These are phyloP conservation scores for Gracilaria gracilis DNA, from an alignment of 23 red algal species.

Conservation along the genomic window DNA sequence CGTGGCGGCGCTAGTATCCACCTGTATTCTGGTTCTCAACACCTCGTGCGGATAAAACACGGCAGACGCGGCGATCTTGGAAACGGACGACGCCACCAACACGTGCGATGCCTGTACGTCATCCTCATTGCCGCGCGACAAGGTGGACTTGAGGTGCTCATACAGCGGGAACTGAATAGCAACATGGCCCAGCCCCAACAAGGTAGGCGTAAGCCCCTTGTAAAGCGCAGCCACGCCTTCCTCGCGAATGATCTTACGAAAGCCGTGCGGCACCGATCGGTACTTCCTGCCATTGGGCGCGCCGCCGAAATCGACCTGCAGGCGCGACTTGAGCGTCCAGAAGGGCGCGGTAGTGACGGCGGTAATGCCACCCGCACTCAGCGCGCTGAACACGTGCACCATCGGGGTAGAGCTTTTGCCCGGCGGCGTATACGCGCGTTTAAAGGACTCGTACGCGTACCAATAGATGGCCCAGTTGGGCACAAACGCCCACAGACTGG, in stretches of 20 bases:
- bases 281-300: conserved; percentile 48
- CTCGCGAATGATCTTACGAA: conserved; percentile 85
- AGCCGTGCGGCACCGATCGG: conserved; percentile 65
- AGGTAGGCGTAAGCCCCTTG: conserved; percentile 84
- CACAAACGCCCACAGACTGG: conserved; percentile 92
- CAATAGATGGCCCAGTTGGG: conserved; percentile 99
- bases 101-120: conserved; percentile 71
- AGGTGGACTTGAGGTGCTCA: conserved; percentile 74
- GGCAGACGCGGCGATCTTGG: conserved; percentile 82
- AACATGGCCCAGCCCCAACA: conserved; percentile 92
- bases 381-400: conserved; percentile 68
- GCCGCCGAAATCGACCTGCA: conserved; percentile 82
- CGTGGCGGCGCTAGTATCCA: conserved; percentile 31
- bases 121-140: conserved; percentile 48
- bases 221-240: conserved; percentile 89
- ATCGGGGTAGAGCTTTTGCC: conserved; percentile 34
- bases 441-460: conserved; percentile 91
- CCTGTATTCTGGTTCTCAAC: conserved; percentile 82
- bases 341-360: conserved; percentile 87
- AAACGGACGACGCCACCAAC: conserved; percentile 82
- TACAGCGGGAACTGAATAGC: conserved; percentile 95
- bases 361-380: conserved; percentile 89
- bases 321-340: conserved; percentile 92
- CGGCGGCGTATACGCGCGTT: conserved; percentile 43
- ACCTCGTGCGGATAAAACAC: conserved; percentile 97